Evolutionary conservation across 2,329 filamentous ascomycete species (phyloP).

Genomic region (Pestalotiopsis sp.): DNA sequence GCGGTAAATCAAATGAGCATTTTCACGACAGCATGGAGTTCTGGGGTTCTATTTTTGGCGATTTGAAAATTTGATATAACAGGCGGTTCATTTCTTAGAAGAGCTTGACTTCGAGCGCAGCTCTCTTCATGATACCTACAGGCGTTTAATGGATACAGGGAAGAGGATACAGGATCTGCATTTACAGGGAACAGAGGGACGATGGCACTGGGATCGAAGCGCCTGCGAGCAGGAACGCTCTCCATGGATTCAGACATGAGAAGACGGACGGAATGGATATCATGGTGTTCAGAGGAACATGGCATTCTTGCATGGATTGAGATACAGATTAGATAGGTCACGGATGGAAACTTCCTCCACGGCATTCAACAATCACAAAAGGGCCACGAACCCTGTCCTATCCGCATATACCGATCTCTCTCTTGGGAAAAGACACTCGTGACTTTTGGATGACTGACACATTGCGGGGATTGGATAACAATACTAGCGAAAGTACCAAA

Average conservation of each 20-base stretch:
- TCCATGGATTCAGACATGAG: not conserved
- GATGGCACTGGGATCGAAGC: not conserved
- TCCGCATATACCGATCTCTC: not conserved
- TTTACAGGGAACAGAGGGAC: slow-evolving; percentile 6
- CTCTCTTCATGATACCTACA: slow-evolving; percentile 9
- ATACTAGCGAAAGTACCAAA: not conserved
- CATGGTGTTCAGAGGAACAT: not conserved
- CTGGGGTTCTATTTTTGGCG: not conserved
- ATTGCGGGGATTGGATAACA: not conserved
- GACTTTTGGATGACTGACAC: not conserved
- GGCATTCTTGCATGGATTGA: not conserved
- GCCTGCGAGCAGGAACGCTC: not conserved
- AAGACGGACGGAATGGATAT: not conserved
- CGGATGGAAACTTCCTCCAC: not conserved
- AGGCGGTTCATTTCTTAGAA: slow-evolving; percentile 9
- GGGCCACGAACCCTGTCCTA: not conserved
- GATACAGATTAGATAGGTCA: not conserved
- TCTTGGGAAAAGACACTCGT: not conserved
- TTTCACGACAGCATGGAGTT: slow-evolving; percentile 15
- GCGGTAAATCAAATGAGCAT: slow-evolving; percentile 29
- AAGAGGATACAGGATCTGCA: not conserved
- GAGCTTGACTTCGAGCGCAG: not conserved
- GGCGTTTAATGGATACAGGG: slow-evolving; percentile 7
- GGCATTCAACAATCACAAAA: not conserved
- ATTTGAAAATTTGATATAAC: not conserved